Percentiles rank a stretch among this genome's conserved stretches.
Evolutionary conservation across 2,329 filamentous ascomycete genomes (phyloP).

Genomic region (Aspergillus transmontanensis): DNA sequence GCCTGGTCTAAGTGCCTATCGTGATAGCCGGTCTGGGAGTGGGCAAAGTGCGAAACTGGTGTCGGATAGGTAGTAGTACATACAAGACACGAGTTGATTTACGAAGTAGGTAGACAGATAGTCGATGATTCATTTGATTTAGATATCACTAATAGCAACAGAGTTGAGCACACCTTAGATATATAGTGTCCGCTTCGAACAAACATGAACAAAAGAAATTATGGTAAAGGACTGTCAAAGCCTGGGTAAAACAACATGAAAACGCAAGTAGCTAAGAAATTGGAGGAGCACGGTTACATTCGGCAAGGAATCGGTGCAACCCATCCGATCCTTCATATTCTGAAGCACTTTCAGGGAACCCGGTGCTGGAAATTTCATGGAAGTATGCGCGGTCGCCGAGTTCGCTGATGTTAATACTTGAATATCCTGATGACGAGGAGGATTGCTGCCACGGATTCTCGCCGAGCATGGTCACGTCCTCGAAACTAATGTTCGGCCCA

Average conservation of each 20-base stretch:
- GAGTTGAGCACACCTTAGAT: neutral
- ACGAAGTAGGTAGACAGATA: neutral
- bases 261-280: constrained; percentile 1
- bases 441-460: constrained; percentile 55
- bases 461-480: constrained; percentile 47
- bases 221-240: constrained; percentile 21
- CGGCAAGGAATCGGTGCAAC: constrained; percentile 66
- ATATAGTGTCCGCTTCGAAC: neutral
- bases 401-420: constrained; percentile 60
- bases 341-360: constrained; percentile 39
- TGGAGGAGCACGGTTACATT: constrained; percentile 57
- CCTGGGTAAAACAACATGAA: constrained; percentile 11
- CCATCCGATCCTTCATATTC: constrained; percentile 67
- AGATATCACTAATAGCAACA: neutral
- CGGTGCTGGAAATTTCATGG: constrained; percentile 41
- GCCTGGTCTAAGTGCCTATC: too few species aligned
- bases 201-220: constrained; percentile 7
- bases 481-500: constrained; percentile 38
- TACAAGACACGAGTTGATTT: neutral
- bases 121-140: neutral
- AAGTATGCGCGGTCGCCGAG: constrained; percentile 45
- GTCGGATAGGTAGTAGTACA: too few species aligned
- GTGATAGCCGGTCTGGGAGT: too few species aligned
- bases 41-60: too few species aligned
- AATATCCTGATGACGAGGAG: constrained; percentile 57